Percentiles rank a stretch among this genome's conserved stretches.
Evolutionary conservation across 805 yeast species (phyloP).

Genomic region (Cyberlindnera amylophila): DNA sequence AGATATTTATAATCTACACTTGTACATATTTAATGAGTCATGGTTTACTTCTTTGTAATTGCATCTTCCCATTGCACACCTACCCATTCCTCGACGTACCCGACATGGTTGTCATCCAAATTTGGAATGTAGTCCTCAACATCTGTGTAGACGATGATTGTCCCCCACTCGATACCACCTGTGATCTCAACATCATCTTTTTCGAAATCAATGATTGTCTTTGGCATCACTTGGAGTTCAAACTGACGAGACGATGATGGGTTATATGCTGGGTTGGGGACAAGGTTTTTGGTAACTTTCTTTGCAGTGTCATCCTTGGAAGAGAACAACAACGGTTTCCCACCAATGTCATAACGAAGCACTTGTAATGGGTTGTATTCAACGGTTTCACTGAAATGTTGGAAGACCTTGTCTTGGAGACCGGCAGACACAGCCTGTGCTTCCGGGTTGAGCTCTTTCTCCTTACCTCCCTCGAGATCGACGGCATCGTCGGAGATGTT

Average conservation of each 20-base stretch:
- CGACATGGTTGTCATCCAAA: conserved; percentile 64
- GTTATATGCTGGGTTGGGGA: conserved; percentile 60
- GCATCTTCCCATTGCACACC: conserved; percentile 84
- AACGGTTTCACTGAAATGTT: conserved; percentile 68
- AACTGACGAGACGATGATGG: conserved; percentile 60
- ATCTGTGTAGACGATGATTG: conserved; percentile 80
- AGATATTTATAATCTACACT: conserved; percentile 36
- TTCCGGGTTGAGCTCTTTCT: conserved; percentile 34
- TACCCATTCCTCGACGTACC: conserved; percentile 73
- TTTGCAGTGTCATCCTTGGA: conserved; percentile 49
- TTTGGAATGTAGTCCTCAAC: conserved; percentile 56
- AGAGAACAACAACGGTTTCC: conserved; percentile 72
- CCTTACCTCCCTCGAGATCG: conserved; percentile 39
- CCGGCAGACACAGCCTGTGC: conserved; percentile 47
- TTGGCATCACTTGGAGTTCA: conserved; percentile 94
- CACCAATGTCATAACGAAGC: conserved; percentile 77
- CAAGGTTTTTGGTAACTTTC: conserved; percentile 34
- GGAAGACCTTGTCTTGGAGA: conserved; percentile 63
- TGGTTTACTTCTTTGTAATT: conserved; percentile 8
- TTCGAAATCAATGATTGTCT: conserved; percentile 81
- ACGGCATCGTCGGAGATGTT: conserved; percentile 49
- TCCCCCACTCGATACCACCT: conserved; percentile 97
- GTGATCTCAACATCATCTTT: conserved; percentile 37
- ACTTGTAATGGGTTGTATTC: conserved; percentile 86
- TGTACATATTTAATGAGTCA: conserved; percentile 1